Conservation (phyloP, 1,284 basidiomycete genomes). For the Kwoniella shivajii region DNA sequence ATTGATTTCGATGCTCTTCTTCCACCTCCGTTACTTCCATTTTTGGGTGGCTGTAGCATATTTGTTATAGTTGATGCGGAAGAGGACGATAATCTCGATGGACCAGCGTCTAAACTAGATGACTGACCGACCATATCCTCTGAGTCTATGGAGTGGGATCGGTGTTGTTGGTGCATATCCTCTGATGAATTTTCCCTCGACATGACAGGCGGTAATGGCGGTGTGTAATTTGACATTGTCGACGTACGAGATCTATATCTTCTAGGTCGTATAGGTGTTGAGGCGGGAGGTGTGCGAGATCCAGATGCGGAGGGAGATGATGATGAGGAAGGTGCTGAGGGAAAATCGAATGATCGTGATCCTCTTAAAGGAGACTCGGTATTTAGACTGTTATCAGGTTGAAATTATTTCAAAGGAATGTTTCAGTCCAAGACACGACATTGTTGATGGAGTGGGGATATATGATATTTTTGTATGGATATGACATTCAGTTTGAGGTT, state of each 20-base stretch:
- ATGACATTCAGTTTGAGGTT: too few species aligned
- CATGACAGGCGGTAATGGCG: slow-evolving; percentile 37
- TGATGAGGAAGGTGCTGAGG: slow-evolving; percentile 5
- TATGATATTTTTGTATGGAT: too few species aligned
- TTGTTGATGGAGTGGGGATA: neutral
- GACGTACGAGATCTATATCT: slow-evolving; percentile 38
- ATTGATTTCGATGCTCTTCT: slow-evolving; percentile 22
- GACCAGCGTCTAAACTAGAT: slow-evolving; percentile 17
- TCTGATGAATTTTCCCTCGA: slow-evolving; percentile 41
- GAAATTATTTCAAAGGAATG: neutral
- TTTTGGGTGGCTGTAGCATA: neutral
- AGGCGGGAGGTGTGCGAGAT: slow-evolving; percentile 2
- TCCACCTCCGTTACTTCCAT: neutral
- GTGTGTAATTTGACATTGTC: slow-evolving; percentile 33
- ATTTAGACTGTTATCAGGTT: neutral
- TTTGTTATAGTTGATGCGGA: neutral
- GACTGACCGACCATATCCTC: slow-evolving; percentile 7
- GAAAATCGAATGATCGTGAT: too few species aligned
- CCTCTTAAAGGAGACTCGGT: too few species aligned
- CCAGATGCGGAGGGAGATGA: slow-evolving; percentile 4
- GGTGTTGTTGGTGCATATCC: slow-evolving; percentile 11
- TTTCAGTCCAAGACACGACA: slow-evolving; percentile 4
- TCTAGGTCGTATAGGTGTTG: slow-evolving; percentile 13
- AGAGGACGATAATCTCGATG: slow-evolving; percentile 6
- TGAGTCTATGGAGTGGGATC: neutral